Base-by-base conservation (phyloP, 441 rosid genomes). In the Dalechampia spathulata region DNA sequence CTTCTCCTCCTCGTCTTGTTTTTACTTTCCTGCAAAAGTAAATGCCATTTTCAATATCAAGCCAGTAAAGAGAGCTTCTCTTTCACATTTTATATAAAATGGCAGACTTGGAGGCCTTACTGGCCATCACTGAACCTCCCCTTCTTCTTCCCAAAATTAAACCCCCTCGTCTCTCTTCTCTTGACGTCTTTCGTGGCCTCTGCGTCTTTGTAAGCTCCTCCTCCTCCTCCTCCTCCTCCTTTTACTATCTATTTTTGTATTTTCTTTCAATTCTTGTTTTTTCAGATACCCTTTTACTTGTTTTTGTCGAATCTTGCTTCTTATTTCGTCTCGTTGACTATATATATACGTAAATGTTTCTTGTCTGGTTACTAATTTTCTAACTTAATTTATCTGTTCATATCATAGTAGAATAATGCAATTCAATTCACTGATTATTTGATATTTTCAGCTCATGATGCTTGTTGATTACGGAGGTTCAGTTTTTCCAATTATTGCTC, bases 401-500 rank as follows among this genome's bases (percentile, higher is more conserved):
- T 12, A 12, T 41, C 5, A 30, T 30, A 8, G 34, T 30, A 30
- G 8, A 30, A 30, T 30, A 8, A 30, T 30, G 34, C n/a, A n/a
- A n/a, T n/a, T n/a, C n/a, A n/a, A n/a, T n/a, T n/a, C n/a, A n/a
- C n/a, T n/a, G n/a, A n/a, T n/a, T 60, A 9, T 52, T 23, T 20
- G 52, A 12, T 25, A 11, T 0, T 64, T 65, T 23, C 64, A 65
- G 74, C 62, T 70, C 16, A 70, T 70, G 70, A 57, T 70, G 64
- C 30, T 70, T 16, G 74, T 70, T 32, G 74, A 70, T 48, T 70
- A 70, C 37, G 55, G 58, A n/a, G 74, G 70, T 13, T 57, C 74
- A 9, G 27, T 70, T 25, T 28, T 70, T 26, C 74, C 70, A 25
- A 65, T 65, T 5, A 65, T 61, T 23, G 67, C 67, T 20, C 74